phyloP scores from a whole-genome alignment of 1,139 yeast species.

The Kodamaea plutei region DNA sequence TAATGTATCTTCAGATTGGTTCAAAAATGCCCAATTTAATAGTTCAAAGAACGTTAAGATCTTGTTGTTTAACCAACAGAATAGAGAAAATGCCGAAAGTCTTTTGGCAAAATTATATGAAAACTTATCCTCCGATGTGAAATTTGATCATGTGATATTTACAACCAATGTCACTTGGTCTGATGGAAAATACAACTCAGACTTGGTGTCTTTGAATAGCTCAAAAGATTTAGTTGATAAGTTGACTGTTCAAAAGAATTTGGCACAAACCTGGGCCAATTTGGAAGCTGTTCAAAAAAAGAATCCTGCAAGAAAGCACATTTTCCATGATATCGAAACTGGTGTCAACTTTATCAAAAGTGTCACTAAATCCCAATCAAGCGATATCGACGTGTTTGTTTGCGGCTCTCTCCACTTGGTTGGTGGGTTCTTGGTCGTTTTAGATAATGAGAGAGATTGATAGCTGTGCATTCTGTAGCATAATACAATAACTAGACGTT shows the following conservation, averaged over 20 bases:
- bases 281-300: constrained; percentile 38
- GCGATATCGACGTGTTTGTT: constrained; percentile 68
- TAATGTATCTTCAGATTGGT: constrained; percentile 79
- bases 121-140: constrained; percentile 29
- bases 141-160: constrained; percentile 75
- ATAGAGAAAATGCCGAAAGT: constrained; percentile 70
- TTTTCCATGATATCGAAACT: constrained; percentile 73
- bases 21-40: constrained; percentile 28
- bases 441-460: constrained; percentile 48
- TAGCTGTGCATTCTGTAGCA: neutral
- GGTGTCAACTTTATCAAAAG: constrained; percentile 53
- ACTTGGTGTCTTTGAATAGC: constrained; percentile 79
- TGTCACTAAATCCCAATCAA: constrained; percentile 31
- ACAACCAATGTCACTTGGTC: constrained; percentile 93
- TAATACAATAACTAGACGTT: too few relatives aligned
- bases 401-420: constrained; percentile 93
- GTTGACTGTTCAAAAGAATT: constrained; percentile 72
- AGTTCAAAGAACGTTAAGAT: constrained; percentile 28
- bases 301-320: constrained; percentile 39
- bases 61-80: constrained; percentile 88
- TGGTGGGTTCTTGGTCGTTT: constrained; percentile 87
- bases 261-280: constrained; percentile 65
- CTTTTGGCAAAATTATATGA: constrained; percentile 53
- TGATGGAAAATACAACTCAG: constrained; percentile 73
- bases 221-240: constrained; percentile 69